Percentiles rank a stretch among this genome's conserved stretches.
Conservation (phyloP, 176 grass and related monocot genomes). For the Dactylis glomerata region DNA sequence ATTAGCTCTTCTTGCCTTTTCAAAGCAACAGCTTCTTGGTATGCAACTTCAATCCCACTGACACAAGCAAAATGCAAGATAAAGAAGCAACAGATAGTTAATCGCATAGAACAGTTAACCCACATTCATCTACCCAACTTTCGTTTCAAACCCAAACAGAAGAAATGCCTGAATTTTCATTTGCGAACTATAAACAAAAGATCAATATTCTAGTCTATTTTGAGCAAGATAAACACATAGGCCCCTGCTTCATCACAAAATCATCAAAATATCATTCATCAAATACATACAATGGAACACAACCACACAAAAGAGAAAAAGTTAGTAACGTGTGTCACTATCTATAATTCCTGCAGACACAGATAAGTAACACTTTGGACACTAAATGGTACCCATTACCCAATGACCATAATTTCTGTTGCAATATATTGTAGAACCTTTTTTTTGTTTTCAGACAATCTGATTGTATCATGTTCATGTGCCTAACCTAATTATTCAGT, state of each 20-base stretch:
- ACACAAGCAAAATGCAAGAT: conserved; percentile 41
- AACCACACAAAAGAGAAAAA: neutral
- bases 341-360: neutral
- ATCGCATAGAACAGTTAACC: neutral
- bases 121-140: neutral
- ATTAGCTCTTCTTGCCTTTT: conserved; percentile 98
- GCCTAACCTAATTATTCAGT: neutral
- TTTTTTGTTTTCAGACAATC: neutral
- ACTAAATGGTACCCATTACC: neutral
- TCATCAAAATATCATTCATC: neutral
- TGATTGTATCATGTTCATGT: neutral
- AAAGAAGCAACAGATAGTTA: neutral
- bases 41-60: conserved; percentile 83
- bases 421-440: neutral
- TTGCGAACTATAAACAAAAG: neutral
- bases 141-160: conserved; percentile 2
- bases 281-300: neutral
- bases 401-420: neutral
- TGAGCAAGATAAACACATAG: neutral
- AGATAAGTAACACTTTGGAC: neutral
- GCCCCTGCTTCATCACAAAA: neutral
- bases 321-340: neutral
- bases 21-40: conserved; percentile 92
- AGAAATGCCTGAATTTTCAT: neutral
- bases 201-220: neutral